Percentiles rank a stretch among this genome's conserved stretches.
Evolutionary conservation across 1,139 yeast genomes (phyloP).

Genomic region (Sugiyamaella xylanicola): DNA sequence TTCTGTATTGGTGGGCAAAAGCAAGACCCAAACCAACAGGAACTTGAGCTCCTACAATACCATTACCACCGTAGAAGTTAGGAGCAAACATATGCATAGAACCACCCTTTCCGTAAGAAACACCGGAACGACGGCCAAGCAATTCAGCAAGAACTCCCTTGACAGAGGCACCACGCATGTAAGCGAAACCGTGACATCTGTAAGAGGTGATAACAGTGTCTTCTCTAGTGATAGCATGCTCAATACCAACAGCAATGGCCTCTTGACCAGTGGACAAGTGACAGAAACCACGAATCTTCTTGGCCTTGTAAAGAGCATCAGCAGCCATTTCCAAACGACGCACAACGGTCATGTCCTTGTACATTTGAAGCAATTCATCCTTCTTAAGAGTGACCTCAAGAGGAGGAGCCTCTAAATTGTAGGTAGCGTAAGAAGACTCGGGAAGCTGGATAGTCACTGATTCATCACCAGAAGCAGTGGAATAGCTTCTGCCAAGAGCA

Average conservation of each 20-base stretch:
- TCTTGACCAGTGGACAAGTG: slow-evolving; percentile 99
- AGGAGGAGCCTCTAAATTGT: slow-evolving; percentile 69
- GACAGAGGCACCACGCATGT: slow-evolving; percentile 92
- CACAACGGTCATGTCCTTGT: slow-evolving; percentile 90
- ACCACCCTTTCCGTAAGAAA: slow-evolving; percentile 97
- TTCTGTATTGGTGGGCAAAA: slow-evolving; percentile 92
- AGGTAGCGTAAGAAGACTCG: slow-evolving; percentile 80
- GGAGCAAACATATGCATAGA: slow-evolving; percentile 98
- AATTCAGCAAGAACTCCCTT: slow-evolving; percentile 90
- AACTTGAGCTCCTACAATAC: slow-evolving; percentile 99
- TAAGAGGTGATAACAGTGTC: slow-evolving; percentile 95
- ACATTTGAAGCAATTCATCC: slow-evolving; percentile 82
- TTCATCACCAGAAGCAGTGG: slow-evolving; percentile 15
- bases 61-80: slow-evolving; percentile 98
- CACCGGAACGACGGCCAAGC: slow-evolving; percentile 96
- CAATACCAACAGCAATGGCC: slow-evolving; percentile 98
- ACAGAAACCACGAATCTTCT: slow-evolving; percentile 98
- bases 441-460: slow-evolving; percentile 57
- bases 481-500: slow-evolving; percentile 3
- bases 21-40: slow-evolving; percentile 98
- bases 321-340: slow-evolving; percentile 99
- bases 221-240: slow-evolving; percentile 79
- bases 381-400: slow-evolving; percentile 76
- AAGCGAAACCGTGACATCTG: slow-evolving; percentile 98
- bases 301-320: slow-evolving; percentile 96